Percentiles rank a stretch among this genome's conserved stretches.
Evolutionary conservation across 2,329 filamentous ascomycete genomes (phyloP).

Genomic region (Claviceps sp.): DNA sequence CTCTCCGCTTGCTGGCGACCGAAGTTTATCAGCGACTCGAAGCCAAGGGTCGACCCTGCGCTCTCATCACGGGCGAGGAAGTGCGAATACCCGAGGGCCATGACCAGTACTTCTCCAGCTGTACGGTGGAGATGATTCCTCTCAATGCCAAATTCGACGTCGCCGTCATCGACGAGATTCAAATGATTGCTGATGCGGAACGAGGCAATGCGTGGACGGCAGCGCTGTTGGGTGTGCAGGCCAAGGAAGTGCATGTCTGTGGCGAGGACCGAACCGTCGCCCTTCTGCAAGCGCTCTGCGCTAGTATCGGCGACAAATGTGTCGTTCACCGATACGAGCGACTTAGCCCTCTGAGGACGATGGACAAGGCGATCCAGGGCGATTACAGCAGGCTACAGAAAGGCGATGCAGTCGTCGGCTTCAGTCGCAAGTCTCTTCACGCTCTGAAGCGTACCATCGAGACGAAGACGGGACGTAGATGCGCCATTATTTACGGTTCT

Average conservation of each 20-base stretch:
- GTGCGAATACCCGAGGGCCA: slow-evolving; percentile 51
- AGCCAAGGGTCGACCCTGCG: slow-evolving; percentile 63
- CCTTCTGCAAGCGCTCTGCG: slow-evolving; percentile 64
- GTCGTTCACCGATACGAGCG: slow-evolving; percentile 73
- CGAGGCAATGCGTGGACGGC: slow-evolving; percentile 93
- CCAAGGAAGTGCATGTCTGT: slow-evolving; percentile 83
- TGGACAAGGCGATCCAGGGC: slow-evolving; percentile 47
- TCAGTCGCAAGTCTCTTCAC: slow-evolving; percentile 74
- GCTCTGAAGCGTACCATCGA: slow-evolving; percentile 68
- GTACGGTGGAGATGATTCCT: slow-evolving; percentile 82
- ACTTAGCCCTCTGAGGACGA: slow-evolving; percentile 62
- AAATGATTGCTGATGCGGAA: slow-evolving; percentile 75
- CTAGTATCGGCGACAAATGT: slow-evolving; percentile 68
- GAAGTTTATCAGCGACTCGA: slow-evolving; percentile 86
- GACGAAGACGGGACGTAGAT: slow-evolving; percentile 58
- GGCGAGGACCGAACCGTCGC: slow-evolving; percentile 76
- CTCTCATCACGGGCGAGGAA: slow-evolving; percentile 85
- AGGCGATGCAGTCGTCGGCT: slow-evolving; percentile 81
- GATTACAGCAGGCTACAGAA: slow-evolving; percentile 59
- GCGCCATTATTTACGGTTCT: slow-evolving; percentile 85
- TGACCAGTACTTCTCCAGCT: slow-evolving; percentile 55
- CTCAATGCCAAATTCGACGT: slow-evolving; percentile 56
- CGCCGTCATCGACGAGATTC: slow-evolving; percentile 94
- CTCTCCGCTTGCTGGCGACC: slow-evolving; percentile 75
- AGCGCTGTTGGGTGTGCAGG: slow-evolving; percentile 74